Base-by-base conservation (phyloP, 1,284 basidiomycete species). In the Melampsora larici-populina region DNA sequence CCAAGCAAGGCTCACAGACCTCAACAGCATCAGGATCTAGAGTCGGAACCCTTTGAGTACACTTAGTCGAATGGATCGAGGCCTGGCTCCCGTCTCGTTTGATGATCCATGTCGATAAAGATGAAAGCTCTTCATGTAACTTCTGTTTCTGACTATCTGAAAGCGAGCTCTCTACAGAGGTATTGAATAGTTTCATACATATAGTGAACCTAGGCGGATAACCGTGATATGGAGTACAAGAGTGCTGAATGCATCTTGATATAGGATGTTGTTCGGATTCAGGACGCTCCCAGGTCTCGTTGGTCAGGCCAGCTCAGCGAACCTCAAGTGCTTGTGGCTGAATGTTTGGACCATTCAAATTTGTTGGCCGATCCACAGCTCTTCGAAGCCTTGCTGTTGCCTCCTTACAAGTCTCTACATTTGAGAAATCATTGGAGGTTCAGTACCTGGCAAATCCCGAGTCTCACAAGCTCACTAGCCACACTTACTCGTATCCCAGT, bases 401-500 rank as follows among this genome's bases (percentile, higher is more conserved):
- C n/a, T n/a, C n/a, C n/a, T n/a, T n/a, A n/a, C n/a, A n/a, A n/a
- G n/a, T n/a, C n/a, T n/a, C n/a, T n/a, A n/a, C n/a, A n/a, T n/a
- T n/a, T n/a, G n/a, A n/a, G n/a, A n/a, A n/a, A n/a, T n/a, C n/a
- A n/a, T n/a, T n/a, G n/a, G n/a, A n/a, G 36, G 24, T 9, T 17
- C n/a, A n/a, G n/a, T n/a, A n/a, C n/a, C n/a, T n/a, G n/a, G n/a
- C n/a, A n/a, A n/a, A n/a, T n/a, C n/a, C n/a, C n/a, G n/a, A n/a
- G n/a, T n/a, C n/a, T n/a, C n/a, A n/a, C n/a, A n/a, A n/a, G n/a
- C n/a, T n/a, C n/a, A n/a, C n/a, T n/a, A n/a, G n/a, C n/a, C n/a
- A n/a, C 24, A 70, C 51, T 1, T 24, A 70, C 49, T 40, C 13
- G 69, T 58, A 58, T 58, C 3, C 51, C 69, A 70, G 29, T 70